Evolutionary conservation across 2,329 filamentous ascomycete genomes (phyloP).

Genomic region (Xylaria sp.): DNA sequence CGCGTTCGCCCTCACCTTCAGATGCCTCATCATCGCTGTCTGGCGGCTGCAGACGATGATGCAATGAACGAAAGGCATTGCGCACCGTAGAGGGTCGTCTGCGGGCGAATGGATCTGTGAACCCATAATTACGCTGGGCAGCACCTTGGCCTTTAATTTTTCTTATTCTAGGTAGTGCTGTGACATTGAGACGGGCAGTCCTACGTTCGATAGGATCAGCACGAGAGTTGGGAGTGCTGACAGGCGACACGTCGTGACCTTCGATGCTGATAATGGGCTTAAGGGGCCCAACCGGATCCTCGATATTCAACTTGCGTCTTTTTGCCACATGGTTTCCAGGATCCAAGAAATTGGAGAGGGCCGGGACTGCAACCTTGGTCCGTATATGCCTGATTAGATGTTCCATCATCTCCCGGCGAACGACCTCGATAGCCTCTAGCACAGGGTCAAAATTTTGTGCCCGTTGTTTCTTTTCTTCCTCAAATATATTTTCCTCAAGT

Average conservation of each 20-base stretch:
- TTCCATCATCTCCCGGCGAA: slow-evolving; percentile 83
- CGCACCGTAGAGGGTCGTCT: slow-evolving; percentile 67
- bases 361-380: slow-evolving; percentile 83
- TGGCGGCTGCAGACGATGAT: slow-evolving; percentile 79
- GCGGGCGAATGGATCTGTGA: slow-evolving; percentile 74
- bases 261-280: slow-evolving; percentile 66
- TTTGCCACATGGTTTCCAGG: slow-evolving; percentile 84
- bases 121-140: slow-evolving; percentile 69
- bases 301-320: slow-evolving; percentile 76
- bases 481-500: slow-evolving; percentile 83
- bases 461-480: slow-evolving; percentile 89
- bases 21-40: slow-evolving; percentile 83
- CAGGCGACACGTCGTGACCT: slow-evolving; percentile 69
- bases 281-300: slow-evolving; percentile 50
- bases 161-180: slow-evolving; percentile 78
- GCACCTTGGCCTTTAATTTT: slow-evolving; percentile 70
- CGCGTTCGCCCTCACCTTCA: slow-evolving; percentile 78
- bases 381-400: slow-evolving; percentile 91
- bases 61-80: slow-evolving; percentile 79
- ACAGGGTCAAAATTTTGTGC: slow-evolving; percentile 93
- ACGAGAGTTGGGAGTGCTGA: slow-evolving; percentile 74
- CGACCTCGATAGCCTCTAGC: slow-evolving; percentile 79
- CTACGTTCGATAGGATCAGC: slow-evolving; percentile 71
- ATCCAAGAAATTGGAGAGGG: slow-evolving; percentile 83
- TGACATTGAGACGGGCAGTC: slow-evolving; percentile 68